Conservation (phyloP, 164 flowering plant genomes). For the Dillenia suffruticosa region DNA sequence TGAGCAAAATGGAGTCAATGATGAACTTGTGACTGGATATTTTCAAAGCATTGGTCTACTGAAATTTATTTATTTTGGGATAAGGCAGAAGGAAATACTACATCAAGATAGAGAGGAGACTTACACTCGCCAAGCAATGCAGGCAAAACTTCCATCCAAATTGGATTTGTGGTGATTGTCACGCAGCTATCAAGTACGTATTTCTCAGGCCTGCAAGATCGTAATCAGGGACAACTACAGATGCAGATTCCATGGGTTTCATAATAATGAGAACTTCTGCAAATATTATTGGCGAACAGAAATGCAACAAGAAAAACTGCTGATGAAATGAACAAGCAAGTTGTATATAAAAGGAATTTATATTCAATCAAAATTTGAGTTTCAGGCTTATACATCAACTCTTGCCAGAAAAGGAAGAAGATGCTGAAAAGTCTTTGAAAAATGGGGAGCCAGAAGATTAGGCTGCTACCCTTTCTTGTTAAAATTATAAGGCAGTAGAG, state of each 20-base stretch:
- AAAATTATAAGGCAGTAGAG: slow-evolving; percentile 12
- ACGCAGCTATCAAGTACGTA: slow-evolving; percentile 13
- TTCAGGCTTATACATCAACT: slow-evolving; percentile 20
- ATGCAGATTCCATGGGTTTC: slow-evolving; percentile 19
- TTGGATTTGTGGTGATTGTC: slow-evolving; percentile 18
- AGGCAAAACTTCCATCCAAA: slow-evolving; percentile 8
- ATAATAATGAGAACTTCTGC: slow-evolving; percentile 18
- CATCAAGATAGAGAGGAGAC: not conserved
- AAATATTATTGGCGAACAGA: slow-evolving; percentile 16
- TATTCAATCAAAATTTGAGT: slow-evolving; percentile 14
- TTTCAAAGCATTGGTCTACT: slow-evolving; percentile 4
- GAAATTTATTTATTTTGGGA: slow-evolving; percentile 17
- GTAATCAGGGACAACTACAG: slow-evolving; percentile 18
- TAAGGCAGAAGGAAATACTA: not conserved
- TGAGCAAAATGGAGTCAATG: slow-evolving; percentile 9
- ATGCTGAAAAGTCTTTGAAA: not conserved
- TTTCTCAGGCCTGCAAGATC: slow-evolving; percentile 16
- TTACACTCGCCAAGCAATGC: slow-evolving; percentile 7
- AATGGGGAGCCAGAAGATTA: slow-evolving; percentile 23
- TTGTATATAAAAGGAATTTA: slow-evolving; percentile 8
- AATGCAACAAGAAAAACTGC: not conserved
- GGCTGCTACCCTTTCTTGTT: slow-evolving; percentile 27
- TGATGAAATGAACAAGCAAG: not conserved
- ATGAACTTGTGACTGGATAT: slow-evolving; percentile 11
- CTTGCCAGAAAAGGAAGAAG: slow-evolving; percentile 3